These are phyloP conservation scores for Rostrohypoxylon terebratum DNA, from an alignment of 495 filamentous ascomycete species.

Conservation along the genomic window DNA sequence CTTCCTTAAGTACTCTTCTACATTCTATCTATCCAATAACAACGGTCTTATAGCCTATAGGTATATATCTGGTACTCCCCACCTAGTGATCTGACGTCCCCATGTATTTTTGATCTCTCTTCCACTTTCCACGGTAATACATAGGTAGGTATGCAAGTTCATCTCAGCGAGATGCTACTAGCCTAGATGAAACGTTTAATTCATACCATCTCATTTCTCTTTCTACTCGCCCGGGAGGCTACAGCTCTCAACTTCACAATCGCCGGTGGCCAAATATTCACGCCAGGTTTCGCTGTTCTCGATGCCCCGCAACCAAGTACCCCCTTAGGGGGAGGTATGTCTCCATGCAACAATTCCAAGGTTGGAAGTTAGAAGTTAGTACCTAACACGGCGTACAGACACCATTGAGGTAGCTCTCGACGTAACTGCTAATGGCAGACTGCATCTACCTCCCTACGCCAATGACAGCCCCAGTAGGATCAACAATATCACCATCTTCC, in stretches of 20 bases:
- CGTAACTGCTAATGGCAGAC: conserved; percentile 71
- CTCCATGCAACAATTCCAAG: conserved; percentile 1
- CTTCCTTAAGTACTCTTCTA: conserved; percentile 38
- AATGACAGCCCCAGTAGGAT: conserved; percentile 63
- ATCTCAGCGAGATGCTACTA: conserved; percentile 8
- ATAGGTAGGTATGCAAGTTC: conserved; percentile 3
- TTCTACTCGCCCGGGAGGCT: conserved; percentile 35
- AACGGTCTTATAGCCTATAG: conserved; percentile 3
- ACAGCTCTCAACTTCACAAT: conserved; percentile 61
- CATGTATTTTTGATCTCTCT: conserved; percentile 21
- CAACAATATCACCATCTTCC: conserved; percentile 73
- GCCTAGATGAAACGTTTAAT: conserved; percentile 43
- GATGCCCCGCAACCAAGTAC: conserved; percentile 75
- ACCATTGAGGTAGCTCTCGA: conserved; percentile 74
- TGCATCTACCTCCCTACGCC: conserved; percentile 67
- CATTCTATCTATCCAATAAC: conserved; percentile 27
- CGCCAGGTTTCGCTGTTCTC: conserved; percentile 71
- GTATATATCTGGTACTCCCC: conserved; percentile 28
- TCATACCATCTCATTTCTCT: conserved; percentile 28
- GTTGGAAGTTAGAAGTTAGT: conserved; percentile 1
- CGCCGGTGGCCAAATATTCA: conserved; percentile 71
- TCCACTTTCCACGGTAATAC: conserved; percentile 2
- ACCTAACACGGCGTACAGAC: conserved; percentile 53
- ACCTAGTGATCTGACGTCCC: conserved; percentile 14
- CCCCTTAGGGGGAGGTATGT: conserved; percentile 71